phyloP scores from a whole-genome alignment of 345 rosid genomes.

The Linum tenue region DNA sequence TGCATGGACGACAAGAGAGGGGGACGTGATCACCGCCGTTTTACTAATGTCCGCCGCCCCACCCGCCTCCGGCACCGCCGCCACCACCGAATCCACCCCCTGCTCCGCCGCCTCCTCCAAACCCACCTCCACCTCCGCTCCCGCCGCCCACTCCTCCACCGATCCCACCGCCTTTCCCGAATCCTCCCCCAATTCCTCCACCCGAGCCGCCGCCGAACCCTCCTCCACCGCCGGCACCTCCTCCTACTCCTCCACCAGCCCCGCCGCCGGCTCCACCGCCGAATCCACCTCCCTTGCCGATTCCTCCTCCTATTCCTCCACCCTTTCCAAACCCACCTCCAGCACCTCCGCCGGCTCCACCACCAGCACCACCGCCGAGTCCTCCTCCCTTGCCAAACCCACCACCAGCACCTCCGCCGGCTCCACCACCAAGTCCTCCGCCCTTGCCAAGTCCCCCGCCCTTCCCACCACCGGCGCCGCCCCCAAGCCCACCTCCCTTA shows the following conservation, averaged over 20 bases:
- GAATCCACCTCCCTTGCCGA: no score
- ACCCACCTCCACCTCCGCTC: slow-evolving; percentile 21
- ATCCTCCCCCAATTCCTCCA: slow-evolving; percentile 17
- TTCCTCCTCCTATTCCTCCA: no score
- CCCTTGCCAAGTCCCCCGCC: slow-evolving; percentile 13
- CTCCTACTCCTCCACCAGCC: slow-evolving; percentile 4
- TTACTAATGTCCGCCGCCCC: background rate
- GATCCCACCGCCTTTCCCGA: slow-evolving; percentile 15
- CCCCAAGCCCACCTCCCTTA: background rate
- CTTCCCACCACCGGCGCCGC: background rate
- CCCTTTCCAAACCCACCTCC: no score
- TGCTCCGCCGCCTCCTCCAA: slow-evolving; percentile 18
- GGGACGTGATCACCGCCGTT: background rate
- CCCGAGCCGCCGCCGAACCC: slow-evolving; percentile 23
- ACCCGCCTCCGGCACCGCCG: background rate
- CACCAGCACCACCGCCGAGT: background rate
- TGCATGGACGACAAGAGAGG: slow-evolving; percentile 2
- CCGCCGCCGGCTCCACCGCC: slow-evolving; percentile 12
- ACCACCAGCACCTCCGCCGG: background rate
- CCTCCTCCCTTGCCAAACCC: slow-evolving; percentile 8
- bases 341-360: background rate
- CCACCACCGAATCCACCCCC: slow-evolving; percentile 20
- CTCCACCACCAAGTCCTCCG: slow-evolving; percentile 6
- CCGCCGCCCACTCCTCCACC: slow-evolving; percentile 28
- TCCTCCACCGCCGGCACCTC: slow-evolving; percentile 26